Evolutionary conservation across 176 grass and related monocot species (phyloP).

Genomic region (Chloris gayana): DNA sequence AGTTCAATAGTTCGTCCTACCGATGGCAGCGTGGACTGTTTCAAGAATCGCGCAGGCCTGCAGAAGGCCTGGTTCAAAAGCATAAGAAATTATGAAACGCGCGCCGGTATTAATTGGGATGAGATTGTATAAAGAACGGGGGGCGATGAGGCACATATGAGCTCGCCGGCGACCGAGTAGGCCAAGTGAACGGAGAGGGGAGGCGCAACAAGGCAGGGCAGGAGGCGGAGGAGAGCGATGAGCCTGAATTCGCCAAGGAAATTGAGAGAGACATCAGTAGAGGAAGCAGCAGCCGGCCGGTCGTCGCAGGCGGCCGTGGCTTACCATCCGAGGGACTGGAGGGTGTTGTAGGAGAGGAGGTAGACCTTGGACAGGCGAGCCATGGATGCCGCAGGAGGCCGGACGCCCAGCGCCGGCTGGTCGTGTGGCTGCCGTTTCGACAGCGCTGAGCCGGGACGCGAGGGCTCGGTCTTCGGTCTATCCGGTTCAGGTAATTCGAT

Average conservation of each 20-base stretch:
- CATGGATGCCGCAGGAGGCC: slow-evolving; percentile 44
- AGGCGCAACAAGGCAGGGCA: slow-evolving; percentile 41
- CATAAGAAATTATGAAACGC: neutral
- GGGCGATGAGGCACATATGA: slow-evolving; percentile 54
- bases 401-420: neutral
- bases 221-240: slow-evolving; percentile 58
- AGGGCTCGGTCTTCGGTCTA: too few relatives aligned
- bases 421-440: slow-evolving; percentile 26
- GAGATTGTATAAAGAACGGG: neutral
- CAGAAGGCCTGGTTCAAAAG: slow-evolving; percentile 58
- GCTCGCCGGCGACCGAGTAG: slow-evolving; percentile 65
- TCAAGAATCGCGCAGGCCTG: slow-evolving; percentile 72
- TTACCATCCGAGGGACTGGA: slow-evolving; percentile 86
- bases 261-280: neutral
- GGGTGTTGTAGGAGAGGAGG: slow-evolving; percentile 86
- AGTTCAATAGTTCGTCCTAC: slow-evolving; percentile 44
- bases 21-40: slow-evolving; percentile 62
- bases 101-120: neutral
- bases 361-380: slow-evolving; percentile 51
- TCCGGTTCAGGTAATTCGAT: too few relatives aligned
- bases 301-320: neutral
- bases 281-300: neutral
- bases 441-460: neutral
- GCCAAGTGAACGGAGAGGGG: slow-evolving; percentile 45
- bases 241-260: slow-evolving; percentile 50